Conservation (phyloP, 2,329 filamentous ascomycete species). For the Botryotinia convoluta region DNA sequence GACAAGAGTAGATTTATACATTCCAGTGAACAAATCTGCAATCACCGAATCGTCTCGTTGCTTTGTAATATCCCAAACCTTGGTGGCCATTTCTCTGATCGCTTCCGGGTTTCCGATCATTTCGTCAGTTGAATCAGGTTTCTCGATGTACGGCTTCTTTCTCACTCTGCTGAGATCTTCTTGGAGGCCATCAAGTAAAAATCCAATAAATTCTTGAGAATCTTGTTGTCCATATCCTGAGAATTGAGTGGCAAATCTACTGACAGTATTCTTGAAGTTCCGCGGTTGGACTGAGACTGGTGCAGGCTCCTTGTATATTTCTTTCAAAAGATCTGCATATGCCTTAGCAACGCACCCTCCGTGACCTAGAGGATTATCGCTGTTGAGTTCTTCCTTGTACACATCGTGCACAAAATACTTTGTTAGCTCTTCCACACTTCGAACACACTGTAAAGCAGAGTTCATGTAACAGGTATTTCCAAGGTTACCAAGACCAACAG, state of each 20-base stretch:
- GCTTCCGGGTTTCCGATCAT: conserved; percentile 82
- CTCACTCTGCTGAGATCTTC: conserved; percentile 92
- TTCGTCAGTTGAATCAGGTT: conserved; percentile 95
- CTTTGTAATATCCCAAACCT: conserved; percentile 89
- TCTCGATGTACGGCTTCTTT: conserved; percentile 96
- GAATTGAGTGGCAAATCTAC: conserved; percentile 78
- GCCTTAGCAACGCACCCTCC: conserved; percentile 81
- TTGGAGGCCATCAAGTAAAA: conserved; percentile 88
- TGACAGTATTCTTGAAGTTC: conserved; percentile 79
- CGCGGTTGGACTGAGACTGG: conserved; percentile 71
- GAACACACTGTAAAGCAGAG: conserved; percentile 89
- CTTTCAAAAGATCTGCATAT: conserved; percentile 72
- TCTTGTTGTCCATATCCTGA: conserved; percentile 96
- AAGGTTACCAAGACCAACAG: conserved; percentile 81
- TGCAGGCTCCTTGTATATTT: conserved; percentile 71
- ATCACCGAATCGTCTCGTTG: conserved; percentile 92
- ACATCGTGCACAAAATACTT: conserved; percentile 80
- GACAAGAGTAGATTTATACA: conserved; percentile 96
- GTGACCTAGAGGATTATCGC: conserved; percentile 79
- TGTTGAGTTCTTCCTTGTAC: conserved; percentile 79
- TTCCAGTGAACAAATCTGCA: conserved; percentile 91
- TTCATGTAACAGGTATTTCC: conserved; percentile 99
- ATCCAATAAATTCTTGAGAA: conserved; percentile 94
- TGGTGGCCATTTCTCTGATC: conserved; percentile 79
- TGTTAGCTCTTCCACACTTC: conserved; percentile 88